A percentile compares a stretch with the other conserved stretches of the same genome.
Conservation (phyloP, 331 rosid genomes). For the Rosa hybrid region DNA sequence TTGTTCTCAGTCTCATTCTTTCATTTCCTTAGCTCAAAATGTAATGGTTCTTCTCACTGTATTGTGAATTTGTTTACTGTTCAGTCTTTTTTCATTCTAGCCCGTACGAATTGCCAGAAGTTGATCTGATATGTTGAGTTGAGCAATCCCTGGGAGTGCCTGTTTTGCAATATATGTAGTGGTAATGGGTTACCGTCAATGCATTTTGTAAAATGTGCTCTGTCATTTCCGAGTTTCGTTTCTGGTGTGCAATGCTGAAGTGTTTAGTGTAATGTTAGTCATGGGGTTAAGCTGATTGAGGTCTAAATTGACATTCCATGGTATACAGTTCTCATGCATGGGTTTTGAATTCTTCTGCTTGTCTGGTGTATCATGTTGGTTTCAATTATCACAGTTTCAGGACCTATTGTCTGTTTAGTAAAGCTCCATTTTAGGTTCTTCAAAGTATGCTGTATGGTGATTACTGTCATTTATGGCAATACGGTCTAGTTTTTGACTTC, state of each 20-base stretch:
- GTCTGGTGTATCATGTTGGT: background rate
- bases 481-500: background rate
- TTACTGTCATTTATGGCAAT: background rate
- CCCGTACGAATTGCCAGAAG: background rate
- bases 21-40: background rate
- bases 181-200: background rate
- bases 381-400: background rate
- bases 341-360: conserved; percentile 1
- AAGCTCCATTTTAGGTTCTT: background rate
- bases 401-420: background rate
- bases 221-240: background rate
- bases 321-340: background rate
- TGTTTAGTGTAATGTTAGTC: too few species aligned
- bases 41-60: background rate
- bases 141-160: background rate
- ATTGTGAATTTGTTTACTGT: background rate
- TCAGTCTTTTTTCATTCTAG: background rate
- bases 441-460: background rate
- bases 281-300: background rate
- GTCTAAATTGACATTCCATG: conserved; percentile 2
- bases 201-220: background rate
- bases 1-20: background rate
- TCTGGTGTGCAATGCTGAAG: background rate
- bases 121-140: background rate
- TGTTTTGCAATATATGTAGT: background rate